phyloP scores from a whole-genome alignment of 306 rosid species.

The Acacia confusa region DNA sequence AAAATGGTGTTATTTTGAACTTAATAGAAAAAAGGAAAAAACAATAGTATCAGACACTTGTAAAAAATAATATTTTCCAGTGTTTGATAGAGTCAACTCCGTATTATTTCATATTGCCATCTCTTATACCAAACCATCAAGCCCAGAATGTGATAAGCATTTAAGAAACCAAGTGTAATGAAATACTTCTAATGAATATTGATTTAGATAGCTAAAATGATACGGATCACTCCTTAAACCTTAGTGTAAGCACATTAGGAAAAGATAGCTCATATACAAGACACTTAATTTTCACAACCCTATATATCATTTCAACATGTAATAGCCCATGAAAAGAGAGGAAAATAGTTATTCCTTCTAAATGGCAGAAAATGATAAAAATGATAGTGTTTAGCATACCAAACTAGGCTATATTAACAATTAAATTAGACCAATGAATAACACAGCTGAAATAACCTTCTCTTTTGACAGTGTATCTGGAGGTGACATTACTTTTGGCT shows the following conservation, averaged over 20 bases:
- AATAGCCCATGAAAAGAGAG: background rate
- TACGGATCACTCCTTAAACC: background rate
- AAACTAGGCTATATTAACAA: background rate
- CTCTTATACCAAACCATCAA: background rate
- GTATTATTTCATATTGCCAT: background rate
- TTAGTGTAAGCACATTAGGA: constrained; percentile 25
- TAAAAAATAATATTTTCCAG: constrained; percentile 3
- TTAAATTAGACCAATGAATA: background rate
- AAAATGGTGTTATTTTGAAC: background rate
- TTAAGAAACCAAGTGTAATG: background rate
- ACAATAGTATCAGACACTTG: background rate
- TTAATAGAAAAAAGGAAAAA: too few relatives aligned
- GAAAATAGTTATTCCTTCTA: background rate
- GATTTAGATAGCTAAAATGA: background rate
- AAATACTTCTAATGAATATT: constrained; percentile 8
- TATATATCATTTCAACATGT: background rate
- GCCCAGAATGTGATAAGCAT: background rate
- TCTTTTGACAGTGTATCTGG: constrained; percentile 76
- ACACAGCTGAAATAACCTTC: constrained; percentile 56
- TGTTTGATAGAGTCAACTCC: background rate
- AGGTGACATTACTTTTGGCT: constrained; percentile 83
- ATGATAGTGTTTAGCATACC: background rate
- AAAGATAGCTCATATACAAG: constrained; percentile 16
- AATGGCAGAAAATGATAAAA: constrained; percentile 16
- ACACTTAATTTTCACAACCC: background rate